These are phyloP conservation scores for Boletus sensibilis DNA, from an alignment of 768 basidiomycete genomes.

Conservation along the genomic window DNA sequence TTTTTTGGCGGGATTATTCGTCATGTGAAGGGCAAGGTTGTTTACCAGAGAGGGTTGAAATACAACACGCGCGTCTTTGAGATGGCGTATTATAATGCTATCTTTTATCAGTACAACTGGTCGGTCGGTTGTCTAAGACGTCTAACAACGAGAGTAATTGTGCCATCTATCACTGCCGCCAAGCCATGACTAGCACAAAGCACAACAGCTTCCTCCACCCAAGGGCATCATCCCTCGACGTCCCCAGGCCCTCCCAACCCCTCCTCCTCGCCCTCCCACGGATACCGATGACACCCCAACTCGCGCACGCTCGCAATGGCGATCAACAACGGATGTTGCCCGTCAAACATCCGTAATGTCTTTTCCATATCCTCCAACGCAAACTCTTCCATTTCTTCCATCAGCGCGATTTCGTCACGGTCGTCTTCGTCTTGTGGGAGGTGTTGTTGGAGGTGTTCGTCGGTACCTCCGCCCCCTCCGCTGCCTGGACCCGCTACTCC, in stretches of 20 bases:
- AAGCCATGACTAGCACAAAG: neutral
- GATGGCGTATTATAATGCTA: no score
- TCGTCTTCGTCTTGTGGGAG: slow-evolving; percentile 43
- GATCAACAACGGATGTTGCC: slow-evolving; percentile 61
- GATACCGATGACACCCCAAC: slow-evolving; percentile 52
- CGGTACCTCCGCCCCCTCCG: neutral
- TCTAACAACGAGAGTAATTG: neutral
- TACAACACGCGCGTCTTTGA: neutral
- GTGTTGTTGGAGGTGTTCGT: neutral
- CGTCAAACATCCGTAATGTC: slow-evolving; percentile 55
- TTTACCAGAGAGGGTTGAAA: neutral
- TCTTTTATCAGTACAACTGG: neutral
- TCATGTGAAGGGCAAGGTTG: neutral
- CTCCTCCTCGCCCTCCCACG: slow-evolving; percentile 47
- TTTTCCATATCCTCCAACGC: slow-evolving; percentile 78
- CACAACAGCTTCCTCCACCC: neutral
- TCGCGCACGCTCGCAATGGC: slow-evolving; percentile 73
- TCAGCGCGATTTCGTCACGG: slow-evolving; percentile 63
- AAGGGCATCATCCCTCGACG: slow-evolving; percentile 4
- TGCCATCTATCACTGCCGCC: neutral
- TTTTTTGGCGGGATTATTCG: neutral
- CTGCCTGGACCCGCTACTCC: neutral
- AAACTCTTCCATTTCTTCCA: slow-evolving; percentile 84
- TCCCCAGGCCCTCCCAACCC: slow-evolving; percentile 25
- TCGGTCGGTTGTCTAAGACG: neutral